These are phyloP conservation scores for Scheffersomyces coipomensis DNA, from an alignment of 805 yeast genomes.

Conservation along the genomic window DNA sequence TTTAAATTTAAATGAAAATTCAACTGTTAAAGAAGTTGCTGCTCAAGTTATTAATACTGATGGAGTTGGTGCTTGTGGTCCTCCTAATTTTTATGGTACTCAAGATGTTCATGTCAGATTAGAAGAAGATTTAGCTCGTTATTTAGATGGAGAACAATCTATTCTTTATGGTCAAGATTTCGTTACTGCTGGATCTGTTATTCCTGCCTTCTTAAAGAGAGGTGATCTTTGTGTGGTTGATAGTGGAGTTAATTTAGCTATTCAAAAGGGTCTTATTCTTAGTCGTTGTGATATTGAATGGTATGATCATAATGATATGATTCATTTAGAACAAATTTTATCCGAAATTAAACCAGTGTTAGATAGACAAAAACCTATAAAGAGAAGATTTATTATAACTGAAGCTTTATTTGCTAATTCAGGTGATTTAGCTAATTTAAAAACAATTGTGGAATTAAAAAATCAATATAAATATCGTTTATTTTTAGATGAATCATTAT, in stretches of 20 bases:
- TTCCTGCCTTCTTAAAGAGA: constrained; percentile 92
- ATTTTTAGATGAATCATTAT: constrained; percentile 82
- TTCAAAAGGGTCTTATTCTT: constrained; percentile 85
- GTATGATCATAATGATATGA: constrained; percentile 87
- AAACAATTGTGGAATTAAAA: constrained; percentile 68
- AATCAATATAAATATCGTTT: constrained; percentile 81
- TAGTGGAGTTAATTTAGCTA: constrained; percentile 65
- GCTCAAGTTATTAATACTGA: constrained; percentile 57
- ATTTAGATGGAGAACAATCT: constrained; percentile 73
- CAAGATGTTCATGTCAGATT: constrained; percentile 85
- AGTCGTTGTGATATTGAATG: constrained; percentile 84
- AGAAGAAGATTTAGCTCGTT: constrained; percentile 72
- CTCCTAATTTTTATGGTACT: constrained; percentile 95
- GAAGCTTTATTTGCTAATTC: constrained; percentile 83
- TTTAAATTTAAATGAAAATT: constrained; percentile 55
- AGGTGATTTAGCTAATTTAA: constrained; percentile 78
- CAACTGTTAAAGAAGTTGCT: constrained; percentile 50
- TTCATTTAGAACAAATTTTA: constrained; percentile 70
- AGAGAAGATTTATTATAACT: constrained; percentile 86
- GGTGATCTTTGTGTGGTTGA: constrained; percentile 93
- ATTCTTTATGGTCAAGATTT: constrained; percentile 93
- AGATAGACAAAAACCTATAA: constrained; percentile 68
- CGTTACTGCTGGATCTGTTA: constrained; percentile 79
- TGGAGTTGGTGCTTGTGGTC: constrained; percentile 99
- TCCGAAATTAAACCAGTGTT: constrained; percentile 58